Percentiles rank a stretch among this genome's conserved stretches.
These are phyloP conservation scores for Agroathelia rolfsii DNA, from an alignment of 1,284 basidiomycete species.

Conservation along the genomic window DNA sequence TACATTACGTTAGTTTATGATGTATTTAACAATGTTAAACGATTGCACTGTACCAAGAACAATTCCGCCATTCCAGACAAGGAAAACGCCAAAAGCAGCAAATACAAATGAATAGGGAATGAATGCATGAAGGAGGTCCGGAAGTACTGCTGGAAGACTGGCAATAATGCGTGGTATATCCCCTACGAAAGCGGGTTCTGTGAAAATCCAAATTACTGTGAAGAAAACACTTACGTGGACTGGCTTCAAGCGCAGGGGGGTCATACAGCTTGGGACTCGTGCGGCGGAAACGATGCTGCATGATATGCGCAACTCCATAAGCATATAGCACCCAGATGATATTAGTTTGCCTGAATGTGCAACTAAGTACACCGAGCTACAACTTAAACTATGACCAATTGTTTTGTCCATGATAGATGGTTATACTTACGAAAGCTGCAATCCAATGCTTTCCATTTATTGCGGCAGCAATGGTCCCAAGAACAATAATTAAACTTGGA, in stretches of 20 bases:
- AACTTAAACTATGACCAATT: conserved; percentile 9
- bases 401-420: conserved; percentile 5
- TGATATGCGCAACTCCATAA: conserved; percentile 62
- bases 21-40: too few species aligned
- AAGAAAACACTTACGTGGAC: conserved; percentile 34
- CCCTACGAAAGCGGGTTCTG: conserved; percentile 28
- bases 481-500: conserved; percentile 63
- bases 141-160: conserved; percentile 41
- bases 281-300: conserved; percentile 52
- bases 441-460: conserved; percentile 48
- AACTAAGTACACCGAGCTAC: conserved; percentile 69
- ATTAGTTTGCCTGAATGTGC: conserved; percentile 89
- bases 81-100: conserved; percentile 56
- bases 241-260: conserved; percentile 53
- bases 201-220: conserved; percentile 5
- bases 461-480: conserved; percentile 54
- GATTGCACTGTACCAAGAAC: conserved; percentile 89
- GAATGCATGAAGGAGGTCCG: conserved; percentile 45
- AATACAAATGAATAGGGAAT: conserved; percentile 55
- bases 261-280: conserved; percentile 46
- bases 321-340: conserved; percentile 84
- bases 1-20: too few species aligned
- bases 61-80: conserved; percentile 84
- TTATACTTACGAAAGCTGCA: conserved; percentile 57
- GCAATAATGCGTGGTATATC: conserved; percentile 44